These are phyloP conservation scores for Nothopassalora personata DNA, from an alignment of 2,329 filamentous ascomycete genomes.

Conservation along the genomic window DNA sequence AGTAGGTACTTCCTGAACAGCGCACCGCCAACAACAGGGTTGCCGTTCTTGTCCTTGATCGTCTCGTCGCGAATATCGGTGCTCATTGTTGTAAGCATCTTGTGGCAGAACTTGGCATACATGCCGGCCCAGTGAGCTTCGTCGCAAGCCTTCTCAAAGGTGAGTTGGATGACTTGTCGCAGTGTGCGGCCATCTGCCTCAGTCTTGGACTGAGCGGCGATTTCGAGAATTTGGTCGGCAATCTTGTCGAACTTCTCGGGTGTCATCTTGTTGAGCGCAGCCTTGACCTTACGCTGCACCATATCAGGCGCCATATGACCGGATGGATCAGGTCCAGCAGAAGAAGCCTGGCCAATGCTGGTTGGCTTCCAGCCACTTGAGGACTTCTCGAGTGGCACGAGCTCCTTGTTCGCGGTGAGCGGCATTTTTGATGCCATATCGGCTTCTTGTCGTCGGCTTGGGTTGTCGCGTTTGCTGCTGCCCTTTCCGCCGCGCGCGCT, in stretches of 20 bases:
- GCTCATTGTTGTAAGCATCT: constrained; percentile 94
- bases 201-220: constrained; percentile 91
- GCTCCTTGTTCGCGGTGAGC: constrained; percentile 72
- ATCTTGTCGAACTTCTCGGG: constrained; percentile 98
- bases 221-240: constrained; percentile 83
- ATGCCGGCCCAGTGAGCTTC: constrained; percentile 98
- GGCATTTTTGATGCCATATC: constrained; percentile 84
- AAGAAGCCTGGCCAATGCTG: constrained; percentile 53
- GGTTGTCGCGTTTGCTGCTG: constrained; percentile 55
- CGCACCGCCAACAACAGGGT: constrained; percentile 84
- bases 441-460: constrained; percentile 53
- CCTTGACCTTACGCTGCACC: constrained; percentile 98
- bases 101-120: constrained; percentile 98
- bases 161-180: constrained; percentile 96
- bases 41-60: constrained; percentile 83
- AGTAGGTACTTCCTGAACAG: constrained; percentile 98
- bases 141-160: constrained; percentile 97
- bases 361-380: constrained; percentile 84
- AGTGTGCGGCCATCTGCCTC: constrained; percentile 90
- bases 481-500: constrained; percentile 51
- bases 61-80: constrained; percentile 91
- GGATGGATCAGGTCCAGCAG: constrained; percentile 40
- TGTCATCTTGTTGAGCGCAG: constrained; percentile 98
- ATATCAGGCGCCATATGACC: constrained; percentile 77
- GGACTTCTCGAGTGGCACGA: constrained; percentile 72